Conservation (phyloP, 805 yeast species). For the Lipomyces anomalus region DNA sequence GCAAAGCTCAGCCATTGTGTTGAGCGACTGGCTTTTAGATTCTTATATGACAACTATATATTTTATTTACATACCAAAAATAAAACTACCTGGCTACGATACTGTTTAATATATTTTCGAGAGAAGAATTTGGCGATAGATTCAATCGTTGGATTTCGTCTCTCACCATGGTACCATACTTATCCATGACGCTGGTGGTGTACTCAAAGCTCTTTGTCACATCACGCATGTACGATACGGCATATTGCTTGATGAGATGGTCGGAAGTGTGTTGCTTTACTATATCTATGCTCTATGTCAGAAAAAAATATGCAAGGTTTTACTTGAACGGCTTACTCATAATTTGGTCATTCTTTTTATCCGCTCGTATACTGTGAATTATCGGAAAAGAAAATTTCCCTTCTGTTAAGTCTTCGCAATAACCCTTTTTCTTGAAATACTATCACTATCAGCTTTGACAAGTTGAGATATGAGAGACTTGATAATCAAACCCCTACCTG, state of each 20-base stretch:
- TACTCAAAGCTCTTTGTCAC: constrained; percentile 41
- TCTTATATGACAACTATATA: too few relatives aligned
- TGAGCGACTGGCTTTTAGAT: too few relatives aligned
- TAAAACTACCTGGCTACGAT: too few relatives aligned
- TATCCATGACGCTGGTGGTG: constrained; percentile 21
- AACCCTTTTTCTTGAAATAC: constrained; percentile 61
- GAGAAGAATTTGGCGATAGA: constrained; percentile 14
- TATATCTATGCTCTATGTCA: constrained; percentile 35
- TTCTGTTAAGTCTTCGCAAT: constrained; percentile 80
- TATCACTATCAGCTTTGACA: constrained; percentile 21
- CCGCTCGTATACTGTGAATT: constrained; percentile 52
- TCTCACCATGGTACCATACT: constrained; percentile 10
- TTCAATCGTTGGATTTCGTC: constrained; percentile 10
- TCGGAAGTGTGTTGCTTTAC: constrained; percentile 50
- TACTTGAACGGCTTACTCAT: constrained; percentile 27
- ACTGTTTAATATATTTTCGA: constrained; percentile 10
- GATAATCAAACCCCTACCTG: constrained; percentile 5
- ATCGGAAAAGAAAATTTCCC: constrained; percentile 87
- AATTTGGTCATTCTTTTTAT: constrained; percentile 38
- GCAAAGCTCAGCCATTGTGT: too few relatives aligned
- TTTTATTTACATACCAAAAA: too few relatives aligned
- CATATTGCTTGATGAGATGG: constrained; percentile 44
- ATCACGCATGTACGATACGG: constrained; percentile 43
- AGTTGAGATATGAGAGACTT: neutral
- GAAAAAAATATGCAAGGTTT: constrained; percentile 3